Evolutionary conservation across 2,329 filamentous ascomycete species (phyloP).

Genomic region (Zelopaecilomyces penicillatus): DNA sequence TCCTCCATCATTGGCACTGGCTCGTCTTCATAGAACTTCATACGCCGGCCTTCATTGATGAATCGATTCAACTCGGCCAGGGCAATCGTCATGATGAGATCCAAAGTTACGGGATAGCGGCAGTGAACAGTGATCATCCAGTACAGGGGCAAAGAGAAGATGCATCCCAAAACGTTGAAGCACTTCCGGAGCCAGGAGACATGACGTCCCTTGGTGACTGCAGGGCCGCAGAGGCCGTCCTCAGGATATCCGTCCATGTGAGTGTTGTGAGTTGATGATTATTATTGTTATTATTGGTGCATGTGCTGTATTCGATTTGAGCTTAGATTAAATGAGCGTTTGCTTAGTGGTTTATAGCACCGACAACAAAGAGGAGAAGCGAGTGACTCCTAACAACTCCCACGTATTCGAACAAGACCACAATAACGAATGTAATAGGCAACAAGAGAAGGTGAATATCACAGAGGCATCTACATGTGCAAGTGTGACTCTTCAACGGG

Average conservation of each 20-base stretch:
- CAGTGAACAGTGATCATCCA: conserved; percentile 13
- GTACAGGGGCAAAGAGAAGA: conserved; percentile 12
- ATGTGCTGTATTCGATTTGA: too few relatives aligned
- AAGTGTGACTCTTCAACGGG: too few relatives aligned
- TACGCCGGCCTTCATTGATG: conserved; percentile 14
- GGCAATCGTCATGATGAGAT: conserved; percentile 13
- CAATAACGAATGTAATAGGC: too few relatives aligned
- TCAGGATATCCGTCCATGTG: neutral
- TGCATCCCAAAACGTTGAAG: conserved; percentile 13
- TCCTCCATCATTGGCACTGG: conserved; percentile 2
- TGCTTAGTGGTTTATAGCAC: too few relatives aligned
- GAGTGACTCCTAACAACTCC: too few relatives aligned
- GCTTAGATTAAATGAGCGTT: too few relatives aligned
- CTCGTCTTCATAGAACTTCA: conserved; percentile 10
- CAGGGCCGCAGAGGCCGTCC: neutral
- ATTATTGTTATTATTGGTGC: too few relatives aligned
- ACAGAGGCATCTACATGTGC: too few relatives aligned
- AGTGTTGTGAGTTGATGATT: neutral
- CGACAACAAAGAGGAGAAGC: too few relatives aligned
- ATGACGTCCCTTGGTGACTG: conserved; percentile 7
- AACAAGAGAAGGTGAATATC: too few relatives aligned
- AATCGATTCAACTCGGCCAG: conserved; percentile 16
- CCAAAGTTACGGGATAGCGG: conserved; percentile 16
- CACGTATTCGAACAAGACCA: too few relatives aligned
- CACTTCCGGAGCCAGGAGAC: conserved; percentile 11